phyloP scores from a whole-genome alignment of 768 basidiomycete species.

The Suillus placidus region DNA sequence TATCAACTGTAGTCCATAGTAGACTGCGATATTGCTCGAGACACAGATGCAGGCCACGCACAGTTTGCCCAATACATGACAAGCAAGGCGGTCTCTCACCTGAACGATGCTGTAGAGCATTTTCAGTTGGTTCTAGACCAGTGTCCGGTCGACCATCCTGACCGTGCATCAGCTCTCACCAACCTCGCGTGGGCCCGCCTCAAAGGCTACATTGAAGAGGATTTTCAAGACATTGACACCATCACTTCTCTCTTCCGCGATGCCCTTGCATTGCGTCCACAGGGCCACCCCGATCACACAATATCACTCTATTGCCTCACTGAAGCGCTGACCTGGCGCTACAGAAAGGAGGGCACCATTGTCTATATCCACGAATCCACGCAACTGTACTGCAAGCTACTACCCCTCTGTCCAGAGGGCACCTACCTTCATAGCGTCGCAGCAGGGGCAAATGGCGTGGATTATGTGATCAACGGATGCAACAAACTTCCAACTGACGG shows the following conservation, averaged over 20 bases:
- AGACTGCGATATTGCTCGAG: neutral
- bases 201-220: neutral
- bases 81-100: neutral
- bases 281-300: neutral
- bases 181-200: neutral
- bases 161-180: neutral
- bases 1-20: neutral
- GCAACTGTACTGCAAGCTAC: neutral
- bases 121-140: neutral
- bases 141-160: neutral
- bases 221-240: neutral
- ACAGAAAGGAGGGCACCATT: neutral
- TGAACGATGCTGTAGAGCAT: neutral
- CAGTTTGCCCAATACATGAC: neutral
- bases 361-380: neutral
- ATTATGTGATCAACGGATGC: neutral
- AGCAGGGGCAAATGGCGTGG: neutral
- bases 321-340: neutral
- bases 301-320: neutral
- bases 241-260: neutral
- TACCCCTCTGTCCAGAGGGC: neutral
- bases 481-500: neutral
- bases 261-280: neutral
- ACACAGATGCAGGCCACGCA: neutral
- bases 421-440: neutral